These are phyloP conservation scores for Podaxis sp. DNA, from an alignment of 768 basidiomycete species.

Conservation along the genomic window DNA sequence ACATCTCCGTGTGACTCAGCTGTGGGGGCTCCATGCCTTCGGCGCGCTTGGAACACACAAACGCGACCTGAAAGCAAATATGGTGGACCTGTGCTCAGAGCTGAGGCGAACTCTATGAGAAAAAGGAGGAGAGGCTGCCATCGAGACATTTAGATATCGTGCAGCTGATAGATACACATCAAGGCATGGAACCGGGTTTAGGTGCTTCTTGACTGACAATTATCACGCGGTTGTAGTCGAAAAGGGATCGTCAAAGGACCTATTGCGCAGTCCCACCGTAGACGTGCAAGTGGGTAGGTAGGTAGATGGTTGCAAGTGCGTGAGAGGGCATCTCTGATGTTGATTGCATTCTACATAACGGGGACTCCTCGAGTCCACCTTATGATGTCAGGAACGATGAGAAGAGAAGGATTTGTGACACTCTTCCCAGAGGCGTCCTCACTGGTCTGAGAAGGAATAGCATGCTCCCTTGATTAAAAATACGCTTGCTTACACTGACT, in stretches of 20 bases:
- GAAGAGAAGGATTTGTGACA: neutral
- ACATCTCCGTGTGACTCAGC: no score
- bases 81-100: no score
- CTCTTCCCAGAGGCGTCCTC: neutral
- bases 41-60: no score
- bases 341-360: neutral
- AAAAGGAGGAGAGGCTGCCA: no score
- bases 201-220: no score
- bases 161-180: no score
- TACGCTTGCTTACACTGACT: neutral
- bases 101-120: no score
- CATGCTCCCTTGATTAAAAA: neutral
- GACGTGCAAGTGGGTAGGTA: neutral
- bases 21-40: no score
- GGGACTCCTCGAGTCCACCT: neutral
- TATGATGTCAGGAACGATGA: neutral
- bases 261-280: neutral
- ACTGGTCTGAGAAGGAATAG: neutral
- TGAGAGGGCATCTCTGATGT: constrained; percentile 6
- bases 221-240: no score
- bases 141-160: no score
- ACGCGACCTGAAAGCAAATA: no score
- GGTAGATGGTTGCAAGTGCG: neutral
- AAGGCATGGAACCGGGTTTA: no score
- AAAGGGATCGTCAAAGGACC: neutral